Evolutionary conservation across 805 yeast genomes (phyloP), one percentile per base, ranked within the genome.

Genomic region (Starmerella vaccinii): DNA sequence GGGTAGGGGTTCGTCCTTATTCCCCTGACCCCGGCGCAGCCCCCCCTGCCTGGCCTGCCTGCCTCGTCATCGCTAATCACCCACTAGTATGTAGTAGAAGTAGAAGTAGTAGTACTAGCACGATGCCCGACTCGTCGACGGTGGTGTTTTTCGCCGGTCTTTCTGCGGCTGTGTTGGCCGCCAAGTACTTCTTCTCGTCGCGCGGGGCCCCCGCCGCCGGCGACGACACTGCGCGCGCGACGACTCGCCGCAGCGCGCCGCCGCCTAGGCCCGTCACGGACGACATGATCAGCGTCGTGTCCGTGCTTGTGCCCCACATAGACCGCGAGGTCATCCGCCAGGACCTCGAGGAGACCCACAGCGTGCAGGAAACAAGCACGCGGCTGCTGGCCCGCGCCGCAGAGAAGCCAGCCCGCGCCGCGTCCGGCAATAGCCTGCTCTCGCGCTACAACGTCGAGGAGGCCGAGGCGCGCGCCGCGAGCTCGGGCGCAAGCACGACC

Each of bases 261-360:
- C 40, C 9, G 38, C 35, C 38, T 15, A 58, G 71, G 4, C 60
- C 61, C 7, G 69, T 68, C 16, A 66, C 66, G 10, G 62, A 61
- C 13, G 64, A 55, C 42, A 90, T 90, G 97, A 73, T 90, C 40
- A 92, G 83, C 56, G 81, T 84, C 0, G 96, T 90, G 2, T 84
- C 80, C 58, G 79, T 87, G 38, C 71, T 90, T 49, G 95, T 88
- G 0, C 96, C 97, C 4, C 71, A 72, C 19, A 68, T 85, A 29
- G 72, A 84, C 1, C 74, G 68, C 4, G 84, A 76, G 7, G 94
- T 84, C 62, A 86, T 92, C 54, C 72, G 80, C 54, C 71, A 73
- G 54, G 95, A 84, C 63, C 73, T 92, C 54, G 79, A 81, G 60
- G 71, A 77, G 52, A 78, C 92, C 0, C 65, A 60, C 38, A 80